These are phyloP conservation scores for Taphrina populina DNA, from an alignment of 1,139 yeast species.

Conservation along the genomic window DNA sequence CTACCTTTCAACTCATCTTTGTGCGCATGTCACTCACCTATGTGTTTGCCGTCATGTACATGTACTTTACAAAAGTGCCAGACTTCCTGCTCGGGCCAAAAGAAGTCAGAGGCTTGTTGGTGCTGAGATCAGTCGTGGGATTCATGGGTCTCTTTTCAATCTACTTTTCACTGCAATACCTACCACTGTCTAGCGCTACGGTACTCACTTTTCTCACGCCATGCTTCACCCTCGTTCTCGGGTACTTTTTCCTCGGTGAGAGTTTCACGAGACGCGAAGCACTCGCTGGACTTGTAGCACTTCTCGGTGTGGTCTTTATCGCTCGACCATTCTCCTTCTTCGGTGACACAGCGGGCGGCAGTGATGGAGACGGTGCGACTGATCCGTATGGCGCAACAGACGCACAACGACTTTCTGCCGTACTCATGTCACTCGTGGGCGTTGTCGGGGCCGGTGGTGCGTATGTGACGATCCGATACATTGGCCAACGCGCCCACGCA, in stretches of 20 bases:
- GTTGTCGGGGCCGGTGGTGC: conserved; percentile 71
- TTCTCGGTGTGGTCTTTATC: conserved; percentile 73
- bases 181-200: conserved; percentile 75
- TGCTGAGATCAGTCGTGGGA: conserved; percentile 70
- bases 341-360: neutral
- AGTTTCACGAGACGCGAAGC: conserved; percentile 67
- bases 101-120: conserved; percentile 55
- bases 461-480: conserved; percentile 67
- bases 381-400: conserved; percentile 34
- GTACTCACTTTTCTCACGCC: conserved; percentile 79
- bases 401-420: conserved; percentile 50
- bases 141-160: conserved; percentile 75
- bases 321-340: conserved; percentile 59
- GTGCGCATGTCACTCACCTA: conserved; percentile 57
- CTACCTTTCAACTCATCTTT: conserved; percentile 74
- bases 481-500: conserved; percentile 78
- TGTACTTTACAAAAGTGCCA: conserved; percentile 43
- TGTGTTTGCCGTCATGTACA: conserved; percentile 31
- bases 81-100: conserved; percentile 73
- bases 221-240: conserved; percentile 70
- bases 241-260: conserved; percentile 67
- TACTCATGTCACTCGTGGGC: conserved; percentile 65
- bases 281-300: conserved; percentile 64
- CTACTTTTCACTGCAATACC: conserved; percentile 69
- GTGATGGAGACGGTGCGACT: neutral